Evolutionary conservation across 1,284 basidiomycete species (phyloP).

Genomic region (Hemileia vastatrix): DNA sequence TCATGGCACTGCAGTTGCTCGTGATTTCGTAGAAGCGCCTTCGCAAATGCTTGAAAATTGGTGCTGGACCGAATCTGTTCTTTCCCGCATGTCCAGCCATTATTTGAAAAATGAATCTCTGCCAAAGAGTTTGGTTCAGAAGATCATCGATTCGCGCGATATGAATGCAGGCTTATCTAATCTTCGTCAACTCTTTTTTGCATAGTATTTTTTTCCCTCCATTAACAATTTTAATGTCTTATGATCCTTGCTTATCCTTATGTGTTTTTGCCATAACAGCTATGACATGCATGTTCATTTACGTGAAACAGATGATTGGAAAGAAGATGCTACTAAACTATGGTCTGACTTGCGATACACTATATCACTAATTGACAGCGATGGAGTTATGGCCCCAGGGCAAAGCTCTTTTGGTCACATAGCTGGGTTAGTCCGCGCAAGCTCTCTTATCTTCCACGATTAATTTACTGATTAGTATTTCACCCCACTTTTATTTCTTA

Average conservation of each 20-base stretch:
- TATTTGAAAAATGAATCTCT: slow-evolving; percentile 58
- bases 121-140: slow-evolving; percentile 63
- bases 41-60: slow-evolving; percentile 86
- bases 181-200: slow-evolving; percentile 70
- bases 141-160: slow-evolving; percentile 68
- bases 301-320: neutral
- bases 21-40: slow-evolving; percentile 78
- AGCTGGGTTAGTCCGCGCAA: slow-evolving; percentile 6
- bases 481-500: neutral
- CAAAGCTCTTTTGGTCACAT: slow-evolving; percentile 17
- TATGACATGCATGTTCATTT: slow-evolving; percentile 20
- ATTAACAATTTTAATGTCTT: neutral
- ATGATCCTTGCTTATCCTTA: too few species aligned
- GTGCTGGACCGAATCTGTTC: slow-evolving; percentile 69
- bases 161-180: slow-evolving; percentile 69
- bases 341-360: slow-evolving; percentile 9
- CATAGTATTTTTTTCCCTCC: neutral
- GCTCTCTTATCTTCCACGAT: neutral
- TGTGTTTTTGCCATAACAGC: neutral
- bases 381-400: neutral
- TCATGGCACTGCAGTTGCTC: slow-evolving; percentile 51
- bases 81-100: slow-evolving; percentile 66
- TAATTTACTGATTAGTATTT: neutral
- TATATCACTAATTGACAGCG: slow-evolving; percentile 9
- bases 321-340: neutral